Evolutionary conservation across 225 moss, liverwort and hornwort genomes (phyloP), one percentile per base, ranked within the genome.

Genomic region (Straminergon stramineum): DNA sequence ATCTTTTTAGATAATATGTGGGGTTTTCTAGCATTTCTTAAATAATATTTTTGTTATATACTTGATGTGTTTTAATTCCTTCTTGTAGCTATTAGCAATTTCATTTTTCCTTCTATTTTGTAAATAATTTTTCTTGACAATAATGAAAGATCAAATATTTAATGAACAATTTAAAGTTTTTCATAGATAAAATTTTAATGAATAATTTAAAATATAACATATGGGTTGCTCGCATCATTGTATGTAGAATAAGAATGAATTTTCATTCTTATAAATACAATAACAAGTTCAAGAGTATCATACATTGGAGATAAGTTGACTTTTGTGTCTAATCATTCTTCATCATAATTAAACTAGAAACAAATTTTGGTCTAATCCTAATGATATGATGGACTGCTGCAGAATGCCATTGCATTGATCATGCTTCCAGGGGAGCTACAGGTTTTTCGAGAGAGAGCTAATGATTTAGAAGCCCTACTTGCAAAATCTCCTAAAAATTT

Each of bases 351-450:
- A 39, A 61, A 31, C 2, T 39, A 53, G 26, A 27, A 15, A 37
- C 1, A 7, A 14, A 7, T 13, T 37, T 32, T 76, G 10, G 34
- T 80, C 13, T 13, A 27, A n/a, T n/a, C 56, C 74, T 83, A 51
- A 83, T 88, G 31, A 79, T 30, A 87, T 34, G 10, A 93, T 87
- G 83, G 87, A 91, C 7, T 89, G 5, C 26, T 89, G 85, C 85
- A 93, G 81, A 91, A 89, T 84, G 58, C 34, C 66, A 74, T 94
- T 81, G 31, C 79, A 92, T 79, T 90, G 83, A 83, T 75, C 37
- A 87, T 91, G 87, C 79, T 58, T 94, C 52, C 87, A 94, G 94
- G 80, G 23, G 90, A 94, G 83, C 83, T 94, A 76, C 91, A 94
- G 62, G 75, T 77, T 41, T 83, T 90, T 56, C 90, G 89, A 75